Conservation (phyloP, 1,284 basidiomycete species). For the Sporisorium iseilematis-ciliati region DNA sequence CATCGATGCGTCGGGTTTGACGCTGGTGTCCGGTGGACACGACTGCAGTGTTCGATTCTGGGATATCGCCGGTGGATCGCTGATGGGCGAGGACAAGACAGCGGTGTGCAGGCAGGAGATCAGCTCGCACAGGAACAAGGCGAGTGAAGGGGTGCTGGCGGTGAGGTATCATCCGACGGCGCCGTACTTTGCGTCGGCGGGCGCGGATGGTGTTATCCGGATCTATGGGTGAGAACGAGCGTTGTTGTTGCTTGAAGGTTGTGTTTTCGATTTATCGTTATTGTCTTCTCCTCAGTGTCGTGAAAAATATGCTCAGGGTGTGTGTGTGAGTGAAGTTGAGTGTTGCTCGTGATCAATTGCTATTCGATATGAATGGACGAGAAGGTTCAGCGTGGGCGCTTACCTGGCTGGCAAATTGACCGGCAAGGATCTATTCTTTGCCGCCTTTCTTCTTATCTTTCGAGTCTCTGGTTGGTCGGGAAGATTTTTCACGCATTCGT, state of each 20-base stretch:
- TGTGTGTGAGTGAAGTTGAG: neutral
- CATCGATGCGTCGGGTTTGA: slow-evolving; percentile 86
- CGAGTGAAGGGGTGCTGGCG: slow-evolving; percentile 88
- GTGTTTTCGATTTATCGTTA: neutral
- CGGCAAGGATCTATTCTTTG: slow-evolving; percentile 7
- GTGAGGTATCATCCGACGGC: slow-evolving; percentile 86
- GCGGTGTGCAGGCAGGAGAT: slow-evolving; percentile 86
- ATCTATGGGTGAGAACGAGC: slow-evolving; percentile 73
- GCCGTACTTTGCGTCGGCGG: slow-evolving; percentile 89
- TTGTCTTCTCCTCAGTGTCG: neutral
- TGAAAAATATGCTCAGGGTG: no score
- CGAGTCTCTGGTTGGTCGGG: neutral
- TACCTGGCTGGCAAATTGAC: slow-evolving; percentile 17
- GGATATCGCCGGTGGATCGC: slow-evolving; percentile 79
- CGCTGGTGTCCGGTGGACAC: slow-evolving; percentile 88
- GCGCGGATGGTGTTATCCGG: slow-evolving; percentile 93
- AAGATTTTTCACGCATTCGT: neutral
- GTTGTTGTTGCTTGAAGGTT: slow-evolving; percentile 23
- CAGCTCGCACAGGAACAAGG: slow-evolving; percentile 82
- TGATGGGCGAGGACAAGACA: slow-evolving; percentile 44
- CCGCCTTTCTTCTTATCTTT: slow-evolving; percentile 4
- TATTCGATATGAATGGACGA: no score
- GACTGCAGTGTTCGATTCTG: slow-evolving; percentile 95
- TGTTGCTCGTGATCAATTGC: no score
- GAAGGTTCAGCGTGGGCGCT: neutral